Percentiles rank a stretch among this genome's conserved stretches.
Evolutionary conservation across 257 asterid species (phyloP).

Genomic region (Leonotis leonurus): DNA sequence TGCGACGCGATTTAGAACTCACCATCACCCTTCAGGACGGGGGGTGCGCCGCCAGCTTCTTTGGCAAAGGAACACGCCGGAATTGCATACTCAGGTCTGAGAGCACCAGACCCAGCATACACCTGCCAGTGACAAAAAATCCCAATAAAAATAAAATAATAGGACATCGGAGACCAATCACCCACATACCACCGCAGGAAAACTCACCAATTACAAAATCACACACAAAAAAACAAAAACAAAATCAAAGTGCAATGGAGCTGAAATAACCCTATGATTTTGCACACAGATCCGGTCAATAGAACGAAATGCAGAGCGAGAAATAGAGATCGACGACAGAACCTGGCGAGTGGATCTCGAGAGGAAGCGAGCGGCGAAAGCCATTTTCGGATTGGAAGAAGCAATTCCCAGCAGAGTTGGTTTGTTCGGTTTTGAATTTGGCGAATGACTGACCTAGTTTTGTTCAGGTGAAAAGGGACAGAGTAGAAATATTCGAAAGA

Average conservation of each 20-base stretch:
- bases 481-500: not conserved
- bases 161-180: not conserved
- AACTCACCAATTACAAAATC: not conserved
- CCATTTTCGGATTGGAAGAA: slow-evolving; percentile 37
- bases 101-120: slow-evolving; percentile 35
- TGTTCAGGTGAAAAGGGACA: slow-evolving; percentile 12
- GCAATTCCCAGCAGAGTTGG: slow-evolving; percentile 10
- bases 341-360: slow-evolving; percentile 79
- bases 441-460: slow-evolving; percentile 24
- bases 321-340: not conserved
- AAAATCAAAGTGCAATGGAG: not conserved
- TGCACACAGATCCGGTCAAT: slow-evolving; percentile 13
- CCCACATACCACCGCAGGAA: not conserved
- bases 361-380: slow-evolving; percentile 57
- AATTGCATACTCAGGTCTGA: slow-evolving; percentile 49
- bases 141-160: not conserved
- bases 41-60: slow-evolving; percentile 55
- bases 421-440: slow-evolving; percentile 10
- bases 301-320: slow-evolving; percentile 2
- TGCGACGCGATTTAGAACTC: slow-evolving; percentile 24
- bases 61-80: slow-evolving; percentile 71
- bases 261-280: slow-evolving; percentile 9
- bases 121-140: too few relatives aligned
- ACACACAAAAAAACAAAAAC: not conserved
- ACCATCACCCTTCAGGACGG: slow-evolving; percentile 81